Evolutionary conservation across 129 eudicot species (phyloP), one percentile per base, ranked within the genome.

Genomic region (Centella asiatica): DNA sequence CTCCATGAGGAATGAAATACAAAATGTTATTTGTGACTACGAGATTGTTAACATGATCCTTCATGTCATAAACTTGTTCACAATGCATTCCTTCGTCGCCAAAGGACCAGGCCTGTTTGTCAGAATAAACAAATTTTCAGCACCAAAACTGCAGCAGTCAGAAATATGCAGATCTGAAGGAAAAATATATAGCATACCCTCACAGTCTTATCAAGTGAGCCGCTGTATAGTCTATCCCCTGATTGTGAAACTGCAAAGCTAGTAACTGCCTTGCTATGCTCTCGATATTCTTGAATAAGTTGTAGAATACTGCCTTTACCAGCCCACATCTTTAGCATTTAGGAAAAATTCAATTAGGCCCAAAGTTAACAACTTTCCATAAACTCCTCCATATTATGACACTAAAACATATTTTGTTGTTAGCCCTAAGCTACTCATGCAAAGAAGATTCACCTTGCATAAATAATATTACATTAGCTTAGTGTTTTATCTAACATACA

Each of bases 181-280:
- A 62, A 61, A 39, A 57, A 57, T 19, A n/a, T n/a, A 20, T 57
- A 57, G 22, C 74, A 48, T 80, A 87, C 95, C 87, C 90, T 76
- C 67, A 83, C 76, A 14, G 90, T 87, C 77, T 76, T 83, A 70
- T 87, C 95, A 28, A 83, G 85, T 18, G 95, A 87, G 44, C 95
- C 95, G 47, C 90, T 87, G 73, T 87, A 87, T 29, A 87, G 64
- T 42, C 73, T 87, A 47, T 74, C 77, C n/a, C 72, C 74, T 8
- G 90, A 87, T 66, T 73, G 79, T 60, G 74, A 69, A 29, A 87
- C 48, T 8, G 49, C 63, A 57, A 87, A 74, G 83, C 87, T 80
- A 44, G 85, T 87, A 47, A 83, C 85, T 5, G 90, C 80, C 65
- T 83, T 87, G 9, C 77, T 68, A 67, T 87, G 95, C 50, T 83